phyloP scores from a whole-genome alignment of 140 eudicot species.

The Stevia rebaudiana region DNA sequence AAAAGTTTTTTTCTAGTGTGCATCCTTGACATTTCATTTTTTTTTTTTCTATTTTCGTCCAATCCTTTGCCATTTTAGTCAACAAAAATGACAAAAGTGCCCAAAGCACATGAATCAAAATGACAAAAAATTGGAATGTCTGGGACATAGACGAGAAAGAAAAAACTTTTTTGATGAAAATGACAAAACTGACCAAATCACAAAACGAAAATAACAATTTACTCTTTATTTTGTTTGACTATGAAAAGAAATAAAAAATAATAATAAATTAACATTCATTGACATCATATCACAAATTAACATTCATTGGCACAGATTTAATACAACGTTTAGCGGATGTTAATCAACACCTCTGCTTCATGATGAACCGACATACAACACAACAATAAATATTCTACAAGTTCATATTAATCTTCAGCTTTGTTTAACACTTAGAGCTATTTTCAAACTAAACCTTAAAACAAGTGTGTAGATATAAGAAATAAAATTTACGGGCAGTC shows the following conservation, averaged over 20 bases:
- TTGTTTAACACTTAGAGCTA: neutral
- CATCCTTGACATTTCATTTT: too few relatives aligned
- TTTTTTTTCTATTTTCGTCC: too few relatives aligned
- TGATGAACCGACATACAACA: neutral
- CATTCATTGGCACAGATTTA: neutral
- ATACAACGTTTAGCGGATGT: conserved; percentile 11
- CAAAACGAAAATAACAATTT: too few relatives aligned
- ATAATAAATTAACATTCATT: neutral
- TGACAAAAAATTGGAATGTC: too few relatives aligned
- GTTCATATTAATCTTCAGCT: neutral
- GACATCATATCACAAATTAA: neutral
- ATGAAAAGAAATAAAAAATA: neutral
- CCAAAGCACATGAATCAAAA: too few relatives aligned
- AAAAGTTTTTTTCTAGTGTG: too few relatives aligned
- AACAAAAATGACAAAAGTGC: too few relatives aligned
- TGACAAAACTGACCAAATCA: too few relatives aligned
- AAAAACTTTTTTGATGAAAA: too few relatives aligned
- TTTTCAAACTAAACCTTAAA: neutral
- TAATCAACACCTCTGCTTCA: conserved; percentile 13
- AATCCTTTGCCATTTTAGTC: too few relatives aligned
- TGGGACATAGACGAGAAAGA: too few relatives aligned
- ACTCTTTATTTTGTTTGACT: too few relatives aligned
- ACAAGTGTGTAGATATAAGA: neutral
- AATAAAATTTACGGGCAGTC: neutral
- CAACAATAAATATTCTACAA: neutral